A percentile compares a stretch with the other conserved stretches of the same genome.
These are phyloP conservation scores for Fusarium sp. DNA, from an alignment of 2,329 filamentous ascomycete genomes.

Conservation along the genomic window DNA sequence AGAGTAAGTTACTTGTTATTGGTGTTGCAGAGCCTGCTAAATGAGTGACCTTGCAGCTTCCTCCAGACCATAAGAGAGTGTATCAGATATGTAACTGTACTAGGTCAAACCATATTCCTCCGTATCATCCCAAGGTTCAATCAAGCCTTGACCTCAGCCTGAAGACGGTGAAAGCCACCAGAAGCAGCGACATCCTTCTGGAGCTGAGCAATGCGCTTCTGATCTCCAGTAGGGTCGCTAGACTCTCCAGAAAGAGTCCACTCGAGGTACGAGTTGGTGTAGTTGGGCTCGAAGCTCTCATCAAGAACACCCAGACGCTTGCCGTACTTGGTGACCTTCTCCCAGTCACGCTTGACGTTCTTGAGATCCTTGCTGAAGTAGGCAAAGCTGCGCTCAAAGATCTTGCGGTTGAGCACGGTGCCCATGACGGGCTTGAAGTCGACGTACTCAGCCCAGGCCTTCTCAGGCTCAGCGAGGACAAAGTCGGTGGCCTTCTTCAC, in stretches of 20 bases:
- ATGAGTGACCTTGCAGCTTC: constrained; percentile 17
- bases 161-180: constrained; percentile 70
- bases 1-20: constrained; percentile 16
- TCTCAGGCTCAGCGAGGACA: constrained; percentile 69
- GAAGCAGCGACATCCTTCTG: constrained; percentile 72
- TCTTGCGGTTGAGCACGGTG: constrained; percentile 75
- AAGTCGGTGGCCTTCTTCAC: constrained; percentile 80
- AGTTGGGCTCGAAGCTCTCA: constrained; percentile 73
- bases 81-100: constrained; percentile 11
- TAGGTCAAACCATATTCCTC: neutral
- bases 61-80: constrained; percentile 19
- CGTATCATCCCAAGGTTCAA: neutral
- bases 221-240: constrained; percentile 73
- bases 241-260: constrained; percentile 74
- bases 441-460: constrained; percentile 74
- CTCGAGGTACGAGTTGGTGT: constrained; percentile 75
- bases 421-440: constrained; percentile 78
- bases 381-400: constrained; percentile 80
- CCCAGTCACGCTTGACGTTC: constrained; percentile 79
- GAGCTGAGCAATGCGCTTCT: constrained; percentile 76
- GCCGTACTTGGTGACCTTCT: constrained; percentile 80
- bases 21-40: neutral
- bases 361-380: constrained; percentile 80
- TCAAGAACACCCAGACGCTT: constrained; percentile 75
- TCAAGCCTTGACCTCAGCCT: constrained; percentile 33